These are phyloP conservation scores for Lentinula lateritia DNA, from an alignment of 768 basidiomycete species.

Conservation along the genomic window DNA sequence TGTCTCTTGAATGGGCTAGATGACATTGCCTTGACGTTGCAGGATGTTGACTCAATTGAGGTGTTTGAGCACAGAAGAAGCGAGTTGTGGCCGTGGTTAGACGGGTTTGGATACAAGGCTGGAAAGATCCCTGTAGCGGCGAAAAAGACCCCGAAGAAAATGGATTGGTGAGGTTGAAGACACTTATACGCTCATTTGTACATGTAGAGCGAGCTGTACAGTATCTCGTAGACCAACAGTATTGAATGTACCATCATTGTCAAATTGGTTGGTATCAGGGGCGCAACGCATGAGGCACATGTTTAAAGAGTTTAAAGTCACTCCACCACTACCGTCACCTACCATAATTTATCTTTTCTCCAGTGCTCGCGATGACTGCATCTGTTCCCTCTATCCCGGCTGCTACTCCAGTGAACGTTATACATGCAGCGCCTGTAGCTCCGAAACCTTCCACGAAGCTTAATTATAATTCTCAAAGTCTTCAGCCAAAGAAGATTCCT, in stretches of 20 bases:
- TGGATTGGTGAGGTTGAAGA: conserved; percentile 56
- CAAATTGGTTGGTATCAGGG: too few relatives aligned
- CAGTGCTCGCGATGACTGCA: not conserved
- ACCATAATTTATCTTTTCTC: not conserved
- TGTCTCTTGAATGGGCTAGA: conserved; percentile 95
- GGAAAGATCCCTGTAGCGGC: conserved; percentile 59
- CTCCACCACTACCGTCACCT: not conserved
- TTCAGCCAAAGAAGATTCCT: conserved; percentile 47
- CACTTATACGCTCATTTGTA: not conserved
- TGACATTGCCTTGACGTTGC: conserved; percentile 92
- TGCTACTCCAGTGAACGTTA: not conserved
- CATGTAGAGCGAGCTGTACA: not conserved
- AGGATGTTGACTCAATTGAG: conserved; percentile 66
- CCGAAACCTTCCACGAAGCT: not conserved
- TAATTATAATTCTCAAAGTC: conserved; percentile 22
- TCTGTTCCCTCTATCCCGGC: not conserved
- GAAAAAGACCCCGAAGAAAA: conserved; percentile 40
- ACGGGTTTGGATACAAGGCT: conserved; percentile 89
- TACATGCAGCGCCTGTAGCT: not conserved
- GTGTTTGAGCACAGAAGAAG: conserved; percentile 77
- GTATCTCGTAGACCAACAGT: too few relatives aligned
- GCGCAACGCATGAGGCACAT: not conserved
- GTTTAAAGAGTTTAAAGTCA: not conserved
- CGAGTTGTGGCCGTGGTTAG: conserved; percentile 89
- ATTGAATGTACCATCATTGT: too few relatives aligned